phyloP scores from a whole-genome alignment of 768 basidiomycete species.

The Coprinopsis sp. region DNA sequence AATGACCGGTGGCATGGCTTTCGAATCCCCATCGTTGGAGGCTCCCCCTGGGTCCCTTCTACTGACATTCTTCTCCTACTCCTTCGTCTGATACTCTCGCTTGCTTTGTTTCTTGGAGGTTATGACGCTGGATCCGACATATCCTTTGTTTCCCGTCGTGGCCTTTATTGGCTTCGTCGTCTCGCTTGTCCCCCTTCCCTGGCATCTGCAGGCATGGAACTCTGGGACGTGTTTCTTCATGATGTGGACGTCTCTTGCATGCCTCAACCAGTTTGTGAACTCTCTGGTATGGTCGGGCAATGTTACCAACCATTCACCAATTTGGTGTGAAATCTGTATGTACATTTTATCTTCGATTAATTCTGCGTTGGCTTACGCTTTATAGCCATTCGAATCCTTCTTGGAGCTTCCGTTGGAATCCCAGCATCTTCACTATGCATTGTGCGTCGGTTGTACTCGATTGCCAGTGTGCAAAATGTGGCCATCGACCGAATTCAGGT shows the following conservation, averaged over 20 bases:
- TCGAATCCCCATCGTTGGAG: too few species aligned
- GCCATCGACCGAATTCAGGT: constrained; percentile 4
- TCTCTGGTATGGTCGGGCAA: constrained; percentile 59
- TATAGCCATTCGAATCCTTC: constrained; percentile 27
- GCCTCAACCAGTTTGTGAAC: constrained; percentile 52
- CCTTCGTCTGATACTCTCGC: neutral
- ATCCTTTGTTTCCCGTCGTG: neutral
- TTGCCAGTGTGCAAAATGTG: constrained; percentile 27
- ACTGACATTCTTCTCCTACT: too few species aligned
- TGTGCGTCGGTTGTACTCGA: constrained; percentile 36
- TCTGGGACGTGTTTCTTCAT: constrained; percentile 45
- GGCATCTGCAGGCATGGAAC: constrained; percentile 42
- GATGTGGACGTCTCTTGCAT: constrained; percentile 46
- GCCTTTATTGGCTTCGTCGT: constrained; percentile 31
- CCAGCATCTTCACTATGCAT: constrained; percentile 35
- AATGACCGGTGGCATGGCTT: too few species aligned
- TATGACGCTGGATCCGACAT: too few species aligned
- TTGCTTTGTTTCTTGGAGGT: too few species aligned
- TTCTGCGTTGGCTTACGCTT: constrained; percentile 12
- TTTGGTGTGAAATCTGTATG: constrained; percentile 78
- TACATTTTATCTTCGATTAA: neutral
- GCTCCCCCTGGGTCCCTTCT: too few species aligned
- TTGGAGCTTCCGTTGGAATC: constrained; percentile 28
- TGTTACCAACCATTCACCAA: constrained; percentile 35
- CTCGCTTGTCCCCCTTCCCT: constrained; percentile 34